phyloP scores from a whole-genome alignment of 2,329 filamentous ascomycete species.

The Alternaria conjuncta region DNA sequence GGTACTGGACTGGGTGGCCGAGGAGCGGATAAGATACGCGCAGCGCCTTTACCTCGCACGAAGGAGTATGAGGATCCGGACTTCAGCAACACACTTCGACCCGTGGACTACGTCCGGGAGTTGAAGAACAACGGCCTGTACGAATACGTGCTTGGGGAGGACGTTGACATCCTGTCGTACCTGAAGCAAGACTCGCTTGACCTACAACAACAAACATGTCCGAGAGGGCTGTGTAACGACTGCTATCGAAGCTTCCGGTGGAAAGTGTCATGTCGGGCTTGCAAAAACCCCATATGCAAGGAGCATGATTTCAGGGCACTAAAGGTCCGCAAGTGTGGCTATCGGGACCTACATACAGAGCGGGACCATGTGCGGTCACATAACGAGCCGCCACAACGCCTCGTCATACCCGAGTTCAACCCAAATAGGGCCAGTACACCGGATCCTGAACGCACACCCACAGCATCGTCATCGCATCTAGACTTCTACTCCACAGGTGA shows the following conservation, averaged over 20 bases:
- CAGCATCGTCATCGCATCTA: constrained; percentile 28
- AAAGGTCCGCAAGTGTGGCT: constrained; percentile 64
- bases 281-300: constrained; percentile 64
- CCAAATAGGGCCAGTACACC: constrained; percentile 32
- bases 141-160: constrained; percentile 50
- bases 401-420: constrained; percentile 48
- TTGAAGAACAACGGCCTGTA: constrained; percentile 51
- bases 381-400: constrained; percentile 38
- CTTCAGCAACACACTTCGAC: constrained; percentile 57
- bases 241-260: constrained; percentile 65
- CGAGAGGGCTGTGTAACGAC: constrained; percentile 63
- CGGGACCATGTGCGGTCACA: constrained; percentile 48
- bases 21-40: constrained; percentile 63
- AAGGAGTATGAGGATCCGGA: constrained; percentile 64
- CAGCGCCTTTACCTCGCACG: constrained; percentile 62
- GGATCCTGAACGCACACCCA: constrained; percentile 34
- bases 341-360: constrained; percentile 61
- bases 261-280: constrained; percentile 65
- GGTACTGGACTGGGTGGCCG: constrained; percentile 56
- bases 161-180: constrained; percentile 49
- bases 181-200: constrained; percentile 52
- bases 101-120: constrained; percentile 52
- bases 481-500: constrained; percentile 31
- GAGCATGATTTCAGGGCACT: constrained; percentile 65
- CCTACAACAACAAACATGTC: constrained; percentile 55